phyloP scores from a whole-genome alignment of 2,329 filamentous ascomycete species.

The Exophiala mesophila region DNA sequence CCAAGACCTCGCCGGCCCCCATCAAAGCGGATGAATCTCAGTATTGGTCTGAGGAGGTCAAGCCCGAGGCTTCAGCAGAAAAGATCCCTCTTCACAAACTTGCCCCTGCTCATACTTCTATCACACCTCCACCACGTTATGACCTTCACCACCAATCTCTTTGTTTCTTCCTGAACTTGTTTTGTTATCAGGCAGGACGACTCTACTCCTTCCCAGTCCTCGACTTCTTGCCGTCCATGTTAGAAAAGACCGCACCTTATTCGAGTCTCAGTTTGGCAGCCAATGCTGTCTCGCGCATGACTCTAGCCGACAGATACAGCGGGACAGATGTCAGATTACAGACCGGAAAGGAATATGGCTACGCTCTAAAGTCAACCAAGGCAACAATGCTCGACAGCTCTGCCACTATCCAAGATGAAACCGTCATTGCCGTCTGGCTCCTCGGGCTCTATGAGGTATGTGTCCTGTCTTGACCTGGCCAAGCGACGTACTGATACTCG shows the following conservation, averaged over 20 bases:
- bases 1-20: too few species aligned
- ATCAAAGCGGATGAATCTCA: too few species aligned
- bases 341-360: conserved; percentile 20
- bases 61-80: conserved; percentile 6
- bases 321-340: conserved; percentile 23
- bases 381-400: conserved; percentile 17
- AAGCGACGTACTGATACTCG: background rate
- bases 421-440: conserved; percentile 24
- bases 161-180: conserved; percentile 26
- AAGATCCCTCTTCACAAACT: conserved; percentile 1
- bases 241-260: conserved; percentile 10
- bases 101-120: conserved; percentile 8
- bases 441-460: conserved; percentile 24
- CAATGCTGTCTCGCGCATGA: conserved; percentile 24
- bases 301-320: conserved; percentile 24
- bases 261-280: conserved; percentile 18
- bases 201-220: conserved; percentile 24
- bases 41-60: conserved; percentile 5
- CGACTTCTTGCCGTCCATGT: conserved; percentile 23
- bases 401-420: conserved; percentile 22
- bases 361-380: conserved; percentile 18
- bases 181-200: conserved; percentile 23
- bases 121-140: conserved; percentile 20
- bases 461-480: background rate
- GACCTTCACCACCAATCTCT: conserved; percentile 25